These are phyloP conservation scores for Lachnellula suecica DNA, from an alignment of 2,329 filamentous ascomycete species.

Conservation along the genomic window DNA sequence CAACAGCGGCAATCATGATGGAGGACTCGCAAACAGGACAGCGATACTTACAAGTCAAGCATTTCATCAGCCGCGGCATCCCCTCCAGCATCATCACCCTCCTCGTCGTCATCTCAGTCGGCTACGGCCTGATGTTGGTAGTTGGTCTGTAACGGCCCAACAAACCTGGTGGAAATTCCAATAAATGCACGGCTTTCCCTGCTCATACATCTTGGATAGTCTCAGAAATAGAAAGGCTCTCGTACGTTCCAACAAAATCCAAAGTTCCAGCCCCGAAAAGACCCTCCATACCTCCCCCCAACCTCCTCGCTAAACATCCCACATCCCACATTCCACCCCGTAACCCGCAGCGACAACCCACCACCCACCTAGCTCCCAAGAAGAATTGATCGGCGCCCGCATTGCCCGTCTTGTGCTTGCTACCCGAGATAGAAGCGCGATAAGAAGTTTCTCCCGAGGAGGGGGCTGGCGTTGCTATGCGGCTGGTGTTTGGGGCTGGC, in stretches of 20 bases:
- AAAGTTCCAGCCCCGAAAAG: not conserved
- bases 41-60: slow-evolving; percentile 85
- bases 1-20: slow-evolving; percentile 93
- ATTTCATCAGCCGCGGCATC: slow-evolving; percentile 93
- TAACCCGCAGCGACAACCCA: no score
- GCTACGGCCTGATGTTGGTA: slow-evolving; percentile 81
- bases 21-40: slow-evolving; percentile 90
- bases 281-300: no score
- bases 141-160: slow-evolving; percentile 21
- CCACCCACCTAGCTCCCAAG: no score
- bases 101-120: slow-evolving; percentile 79
- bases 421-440: no score
- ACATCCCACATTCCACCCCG: no score
- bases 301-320: no score
- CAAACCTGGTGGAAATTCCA: not conserved
- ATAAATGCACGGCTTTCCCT: not conserved
- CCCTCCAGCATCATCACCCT: slow-evolving; percentile 83
- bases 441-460: no score
- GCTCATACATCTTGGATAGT: not conserved
- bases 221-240: not conserved
- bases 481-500: no score
- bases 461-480: no score
- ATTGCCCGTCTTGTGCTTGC: no score
- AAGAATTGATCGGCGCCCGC: no score
- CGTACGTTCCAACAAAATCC: not conserved